A percentile compares a stretch with the other conserved stretches of the same genome.
Evolutionary conservation across 2,329 filamentous ascomycete genomes (phyloP).

Genomic region (Ceratocystis cubensis): DNA sequence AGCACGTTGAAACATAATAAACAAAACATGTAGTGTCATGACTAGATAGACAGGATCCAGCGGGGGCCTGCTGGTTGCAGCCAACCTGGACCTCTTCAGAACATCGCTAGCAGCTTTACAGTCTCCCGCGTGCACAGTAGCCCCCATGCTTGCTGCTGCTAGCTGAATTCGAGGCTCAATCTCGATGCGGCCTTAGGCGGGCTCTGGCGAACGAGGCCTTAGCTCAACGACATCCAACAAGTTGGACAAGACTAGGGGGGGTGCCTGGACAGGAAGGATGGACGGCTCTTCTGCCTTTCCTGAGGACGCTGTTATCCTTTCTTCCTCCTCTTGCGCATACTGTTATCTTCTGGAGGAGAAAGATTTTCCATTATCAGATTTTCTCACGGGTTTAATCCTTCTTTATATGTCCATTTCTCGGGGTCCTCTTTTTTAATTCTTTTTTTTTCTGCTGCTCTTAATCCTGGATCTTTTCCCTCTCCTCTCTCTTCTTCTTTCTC

Average conservation of each 20-base stretch:
- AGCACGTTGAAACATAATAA: too few relatives aligned
- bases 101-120: background rate
- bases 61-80: too few relatives aligned
- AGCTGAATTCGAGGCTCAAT: background rate
- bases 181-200: background rate
- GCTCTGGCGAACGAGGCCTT: too few relatives aligned
- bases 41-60: too few relatives aligned
- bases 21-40: too few relatives aligned
- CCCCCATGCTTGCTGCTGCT: background rate
- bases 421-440: conserved; percentile 15
- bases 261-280: background rate
- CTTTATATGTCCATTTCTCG: background rate
- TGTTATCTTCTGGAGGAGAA: background rate
- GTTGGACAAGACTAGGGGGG: background rate
- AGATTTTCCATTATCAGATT: conserved; percentile 15
- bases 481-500: background rate
- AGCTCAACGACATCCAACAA: too few relatives aligned
- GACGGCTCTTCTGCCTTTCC: background rate
- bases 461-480: background rate
- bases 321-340: background rate
- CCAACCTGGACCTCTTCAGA: too few relatives aligned
- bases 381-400: conserved; percentile 16
- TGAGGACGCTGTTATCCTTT: background rate
- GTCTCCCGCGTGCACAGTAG: background rate
- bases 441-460: conserved; percentile 6